phyloP scores from a whole-genome alignment of 495 filamentous ascomycete genomes.

The Podospora pseudocomata region DNA sequence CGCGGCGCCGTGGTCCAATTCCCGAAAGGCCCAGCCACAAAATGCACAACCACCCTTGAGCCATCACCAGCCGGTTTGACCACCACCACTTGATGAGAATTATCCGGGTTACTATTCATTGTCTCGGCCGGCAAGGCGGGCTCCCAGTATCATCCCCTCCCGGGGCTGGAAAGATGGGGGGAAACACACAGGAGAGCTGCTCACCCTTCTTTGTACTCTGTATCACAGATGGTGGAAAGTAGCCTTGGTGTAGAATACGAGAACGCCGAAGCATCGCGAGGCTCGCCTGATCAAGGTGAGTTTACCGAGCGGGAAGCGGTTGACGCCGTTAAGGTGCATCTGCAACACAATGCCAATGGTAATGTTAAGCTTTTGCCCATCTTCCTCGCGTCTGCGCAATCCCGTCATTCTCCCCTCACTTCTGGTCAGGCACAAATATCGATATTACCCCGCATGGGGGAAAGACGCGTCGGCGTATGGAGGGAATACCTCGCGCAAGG shows the following conservation, averaged over 20 bases:
- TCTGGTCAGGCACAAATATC: not conserved
- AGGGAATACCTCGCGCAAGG: not conserved
- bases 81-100: not conserved
- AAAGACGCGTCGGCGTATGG: not conserved
- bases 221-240: not conserved
- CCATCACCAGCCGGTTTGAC: too few relatives aligned
- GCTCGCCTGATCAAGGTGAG: not conserved
- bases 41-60: not conserved
- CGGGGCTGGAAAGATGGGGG: not conserved
- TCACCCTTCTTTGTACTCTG: slow-evolving; percentile 1
- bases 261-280: not conserved
- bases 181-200: not conserved
- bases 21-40: not conserved
- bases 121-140: not conserved
- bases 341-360: not conserved
- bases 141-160: not conserved
- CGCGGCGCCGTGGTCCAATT: not conserved
- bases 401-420: not conserved
- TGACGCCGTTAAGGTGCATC: slow-evolving; percentile 1
- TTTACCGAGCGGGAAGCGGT: not conserved
- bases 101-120: not conserved
- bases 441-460: not conserved
- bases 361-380: not conserved
- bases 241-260: not conserved
- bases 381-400: not conserved